Base-by-base conservation (phyloP, 306 rosid species). In the Macrotyloma uniflorum region DNA sequence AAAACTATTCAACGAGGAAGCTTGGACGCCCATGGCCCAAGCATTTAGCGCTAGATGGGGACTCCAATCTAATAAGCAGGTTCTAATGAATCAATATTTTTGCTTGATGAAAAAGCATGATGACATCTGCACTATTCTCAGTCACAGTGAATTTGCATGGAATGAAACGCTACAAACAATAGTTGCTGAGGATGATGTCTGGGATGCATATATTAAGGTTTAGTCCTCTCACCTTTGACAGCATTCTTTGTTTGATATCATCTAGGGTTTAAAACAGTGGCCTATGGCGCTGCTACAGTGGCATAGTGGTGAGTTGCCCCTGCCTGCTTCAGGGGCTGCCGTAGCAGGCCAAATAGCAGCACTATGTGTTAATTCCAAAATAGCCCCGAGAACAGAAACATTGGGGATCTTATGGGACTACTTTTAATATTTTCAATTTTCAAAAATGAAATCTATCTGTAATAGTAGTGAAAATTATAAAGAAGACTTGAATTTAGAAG, bases 121-220 rank as follows among this genome's bases (percentile, higher is more conserved):
- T 49, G 86, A 80, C 47, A 83, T 89, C 83, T 50, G 72, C 76
- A 80, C 33, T 83, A 80, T 91, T 74, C 89, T 89, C 83, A 78
- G 72, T 67, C 84, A 77, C 22, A 18, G 43, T 38, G 93, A 91
- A 76, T 88, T 89, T 80, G 20, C 62, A 43, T 88, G 94, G 97
- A 89, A 91, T 82, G 93, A 89, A 86, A 78, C 88, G 49, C 85
- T 71, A 40, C 90, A 88, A 63, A 78, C 67, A 81, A 63, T 91
- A 64, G 74, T 66, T 8, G 97, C 94, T 54, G 88, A 85, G 38
- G 67, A 84, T 76, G 89, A 84, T 63, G 77, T 74, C 50, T 89
- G 94, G 93, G 93, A 91, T 67, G 87, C 88, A 67, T 88, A 82
- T 75, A 74, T 74, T 76, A 86, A 88, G 94, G 97, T 91, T 46